These are phyloP conservation scores for Cyclotella sp. DNA, from an alignment of 108 stramenopile genomes.

Conservation along the genomic window DNA sequence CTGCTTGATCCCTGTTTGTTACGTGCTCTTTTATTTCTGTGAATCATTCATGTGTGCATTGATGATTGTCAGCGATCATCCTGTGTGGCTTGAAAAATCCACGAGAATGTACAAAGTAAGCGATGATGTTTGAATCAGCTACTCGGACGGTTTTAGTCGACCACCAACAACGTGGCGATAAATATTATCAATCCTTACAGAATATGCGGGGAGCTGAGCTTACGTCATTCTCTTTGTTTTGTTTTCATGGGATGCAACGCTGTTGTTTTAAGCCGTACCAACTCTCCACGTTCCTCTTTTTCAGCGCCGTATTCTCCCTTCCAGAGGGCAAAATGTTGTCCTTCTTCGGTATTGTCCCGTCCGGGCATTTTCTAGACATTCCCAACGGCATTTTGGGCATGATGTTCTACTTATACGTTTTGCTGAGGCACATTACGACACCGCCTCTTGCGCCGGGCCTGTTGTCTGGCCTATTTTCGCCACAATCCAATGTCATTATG, in stretches of 20 bases:
- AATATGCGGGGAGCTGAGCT: constrained; percentile 19
- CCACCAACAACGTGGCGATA: constrained; percentile 26
- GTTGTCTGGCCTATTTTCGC: constrained; percentile 25
- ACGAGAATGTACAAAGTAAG: constrained; percentile 6
- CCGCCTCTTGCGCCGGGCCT: neutral
- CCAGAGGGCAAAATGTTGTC: constrained; percentile 81
- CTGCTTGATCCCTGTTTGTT: neutral
- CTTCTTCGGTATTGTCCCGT: constrained; percentile 77
- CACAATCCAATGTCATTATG: constrained; percentile 39
- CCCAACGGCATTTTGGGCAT: constrained; percentile 78
- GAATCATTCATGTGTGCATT: neutral
- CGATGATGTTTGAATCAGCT: constrained; percentile 47
- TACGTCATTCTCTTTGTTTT: neutral
- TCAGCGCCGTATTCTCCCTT: constrained; percentile 69
- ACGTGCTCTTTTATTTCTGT: neutral
- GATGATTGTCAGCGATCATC: neutral
- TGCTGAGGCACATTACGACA: constrained; percentile 17
- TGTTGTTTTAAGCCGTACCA: neutral
- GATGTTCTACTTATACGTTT: constrained; percentile 64
- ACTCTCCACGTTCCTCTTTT: neutral
- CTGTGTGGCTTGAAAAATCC: neutral
- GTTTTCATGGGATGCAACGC: neutral
- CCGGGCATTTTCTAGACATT: constrained; percentile 65
- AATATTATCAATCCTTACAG: constrained; percentile 5
- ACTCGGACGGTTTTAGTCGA: constrained; percentile 48